Percentiles rank a stretch among this genome's conserved stretches.
Evolutionary conservation across 2,329 filamentous ascomycete species (phyloP).

Genomic region (Beauveria bassiana): DNA sequence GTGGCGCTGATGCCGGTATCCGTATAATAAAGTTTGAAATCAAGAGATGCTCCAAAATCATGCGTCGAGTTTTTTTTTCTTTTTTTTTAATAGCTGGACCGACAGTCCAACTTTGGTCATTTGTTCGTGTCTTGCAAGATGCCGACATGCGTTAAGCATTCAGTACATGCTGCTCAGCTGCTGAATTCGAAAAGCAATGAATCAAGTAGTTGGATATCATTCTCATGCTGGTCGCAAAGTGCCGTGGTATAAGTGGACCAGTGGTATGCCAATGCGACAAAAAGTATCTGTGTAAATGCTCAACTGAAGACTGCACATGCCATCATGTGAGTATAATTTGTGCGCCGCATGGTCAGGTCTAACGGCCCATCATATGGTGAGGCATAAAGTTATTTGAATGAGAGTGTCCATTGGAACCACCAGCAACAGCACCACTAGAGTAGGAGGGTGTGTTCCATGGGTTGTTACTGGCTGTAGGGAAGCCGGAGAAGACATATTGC

Average conservation of each 20-base stretch:
- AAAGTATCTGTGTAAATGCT: not conserved
- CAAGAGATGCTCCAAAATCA: not conserved
- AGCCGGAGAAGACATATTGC: constrained; percentile 12
- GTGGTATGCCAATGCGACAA: not conserved
- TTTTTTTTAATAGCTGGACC: not conserved
- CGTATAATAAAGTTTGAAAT: not conserved
- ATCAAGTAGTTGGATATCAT: not conserved
- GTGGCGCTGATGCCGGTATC: not conserved
- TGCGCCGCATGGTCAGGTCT: not conserved
- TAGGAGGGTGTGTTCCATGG: constrained; percentile 19
- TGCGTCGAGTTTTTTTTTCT: not conserved
- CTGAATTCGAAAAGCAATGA: not conserved
- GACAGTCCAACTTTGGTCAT: not conserved
- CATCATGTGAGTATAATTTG: not conserved
- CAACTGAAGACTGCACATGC: not conserved
- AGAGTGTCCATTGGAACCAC: not conserved
- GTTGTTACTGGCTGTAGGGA: constrained; percentile 16
- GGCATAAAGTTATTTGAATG: not conserved
- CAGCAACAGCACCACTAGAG: constrained; percentile 12
- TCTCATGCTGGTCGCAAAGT: not conserved
- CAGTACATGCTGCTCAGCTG: not conserved
- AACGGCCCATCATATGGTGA: constrained; percentile 13
- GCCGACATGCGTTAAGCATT: not conserved
- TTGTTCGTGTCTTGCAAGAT: not conserved
- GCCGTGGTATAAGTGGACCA: not conserved